Conservation (phyloP, 768 basidiomycete species). For the Dentipellis fragilis region DNA sequence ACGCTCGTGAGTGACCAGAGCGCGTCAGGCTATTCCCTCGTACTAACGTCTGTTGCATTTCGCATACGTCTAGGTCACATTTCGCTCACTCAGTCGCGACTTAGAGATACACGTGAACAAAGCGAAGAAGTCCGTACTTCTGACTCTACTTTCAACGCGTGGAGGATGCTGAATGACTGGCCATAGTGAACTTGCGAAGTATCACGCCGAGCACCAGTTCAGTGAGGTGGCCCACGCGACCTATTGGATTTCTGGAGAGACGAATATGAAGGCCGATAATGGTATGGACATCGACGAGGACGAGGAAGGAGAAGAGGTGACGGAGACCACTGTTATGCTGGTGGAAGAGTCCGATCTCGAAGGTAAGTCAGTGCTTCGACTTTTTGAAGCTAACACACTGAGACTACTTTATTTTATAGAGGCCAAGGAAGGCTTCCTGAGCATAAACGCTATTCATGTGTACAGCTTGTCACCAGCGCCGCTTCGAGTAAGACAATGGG, state of each 20-base stretch:
- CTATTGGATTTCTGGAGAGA: slow-evolving; percentile 58
- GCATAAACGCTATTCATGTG: slow-evolving; percentile 48
- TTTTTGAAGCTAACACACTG: background rate
- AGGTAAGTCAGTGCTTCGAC: slow-evolving; percentile 30
- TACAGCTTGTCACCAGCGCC: slow-evolving; percentile 65
- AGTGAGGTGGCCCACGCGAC: slow-evolving; percentile 48
- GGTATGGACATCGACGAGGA: slow-evolving; percentile 28
- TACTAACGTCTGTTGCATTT: background rate
- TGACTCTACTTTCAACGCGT: background rate
- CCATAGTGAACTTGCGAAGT: slow-evolving; percentile 52
- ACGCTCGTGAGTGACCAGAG: background rate
- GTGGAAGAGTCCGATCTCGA: slow-evolving; percentile 58
- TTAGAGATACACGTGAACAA: slow-evolving; percentile 64
- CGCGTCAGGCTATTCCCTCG: background rate
- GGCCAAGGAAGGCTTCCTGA: slow-evolving; percentile 40
- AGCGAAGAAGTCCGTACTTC: slow-evolving; percentile 60
- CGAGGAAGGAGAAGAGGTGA: slow-evolving; percentile 32
- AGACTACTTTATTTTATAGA: slow-evolving; percentile 25
- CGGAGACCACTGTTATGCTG: slow-evolving; percentile 40
- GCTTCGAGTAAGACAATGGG: slow-evolving; percentile 32
- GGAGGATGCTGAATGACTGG: background rate
- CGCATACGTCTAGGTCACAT: slow-evolving; percentile 51
- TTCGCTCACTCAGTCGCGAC: slow-evolving; percentile 62
- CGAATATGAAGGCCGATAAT: slow-evolving; percentile 9
- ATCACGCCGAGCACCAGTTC: slow-evolving; percentile 33